Evolutionary conservation across 2,329 filamentous ascomycete species (phyloP).

Genomic region (Cercospora zeina): DNA sequence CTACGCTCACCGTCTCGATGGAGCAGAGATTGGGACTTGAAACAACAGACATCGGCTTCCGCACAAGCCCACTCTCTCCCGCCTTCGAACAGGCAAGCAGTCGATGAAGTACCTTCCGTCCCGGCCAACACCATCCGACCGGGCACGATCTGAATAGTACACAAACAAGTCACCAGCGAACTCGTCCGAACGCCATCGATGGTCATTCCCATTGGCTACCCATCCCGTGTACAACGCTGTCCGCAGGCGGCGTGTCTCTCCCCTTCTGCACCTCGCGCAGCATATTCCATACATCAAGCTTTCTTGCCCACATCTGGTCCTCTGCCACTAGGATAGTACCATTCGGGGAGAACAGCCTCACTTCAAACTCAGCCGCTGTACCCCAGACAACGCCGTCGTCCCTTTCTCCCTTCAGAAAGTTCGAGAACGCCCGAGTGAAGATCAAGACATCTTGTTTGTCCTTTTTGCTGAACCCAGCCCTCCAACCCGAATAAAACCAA

Average conservation of each 20-base stretch:
- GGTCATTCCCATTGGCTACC: slow-evolving; percentile 2
- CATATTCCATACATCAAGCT: slow-evolving; percentile 24
- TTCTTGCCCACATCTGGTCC: slow-evolving; percentile 20
- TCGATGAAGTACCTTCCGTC: background rate
- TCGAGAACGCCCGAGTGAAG: slow-evolving; percentile 21
- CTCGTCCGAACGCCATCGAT: background rate
- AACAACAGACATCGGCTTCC: background rate
- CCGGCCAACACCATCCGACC: background rate
- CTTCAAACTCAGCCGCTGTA: slow-evolving; percentile 24
- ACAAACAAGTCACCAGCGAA: background rate
- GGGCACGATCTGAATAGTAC: background rate
- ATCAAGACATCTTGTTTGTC: slow-evolving; percentile 27
- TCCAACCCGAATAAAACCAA: slow-evolving; percentile 27
- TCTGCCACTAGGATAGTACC: slow-evolving; percentile 20
- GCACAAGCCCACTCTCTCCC: slow-evolving; percentile 5
- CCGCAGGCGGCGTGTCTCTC: slow-evolving; percentile 5
- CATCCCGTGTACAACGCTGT: slow-evolving; percentile 14
- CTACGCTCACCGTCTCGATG: background rate
- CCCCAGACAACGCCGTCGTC: slow-evolving; percentile 19
- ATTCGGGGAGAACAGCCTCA: slow-evolving; percentile 20
- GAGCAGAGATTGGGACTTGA: background rate
- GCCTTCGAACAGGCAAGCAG: slow-evolving; percentile 3
- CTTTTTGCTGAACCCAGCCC: slow-evolving; percentile 21
- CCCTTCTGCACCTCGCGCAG: slow-evolving; percentile 24
- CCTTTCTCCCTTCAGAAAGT: slow-evolving; percentile 23